Evolutionary conservation across 208 protist genomes (phyloP).

Genomic region (Leishmania major): DNA sequence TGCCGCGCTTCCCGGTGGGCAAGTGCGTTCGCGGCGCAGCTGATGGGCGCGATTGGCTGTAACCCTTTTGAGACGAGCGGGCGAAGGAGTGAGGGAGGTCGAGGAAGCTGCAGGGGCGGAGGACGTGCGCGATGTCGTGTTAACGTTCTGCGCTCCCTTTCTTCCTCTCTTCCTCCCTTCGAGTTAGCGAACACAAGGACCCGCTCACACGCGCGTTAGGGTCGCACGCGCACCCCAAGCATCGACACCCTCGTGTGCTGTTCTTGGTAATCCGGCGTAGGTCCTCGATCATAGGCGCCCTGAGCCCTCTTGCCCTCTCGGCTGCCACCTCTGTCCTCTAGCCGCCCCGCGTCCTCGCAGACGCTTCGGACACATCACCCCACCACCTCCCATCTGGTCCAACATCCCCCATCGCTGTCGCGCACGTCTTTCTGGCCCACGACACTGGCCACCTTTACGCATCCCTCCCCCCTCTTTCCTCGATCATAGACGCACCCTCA

Average conservation of each 20-base stretch:
- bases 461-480: neutral
- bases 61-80: neutral
- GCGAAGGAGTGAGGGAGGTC: neutral
- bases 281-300: neutral
- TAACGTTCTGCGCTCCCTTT: neutral
- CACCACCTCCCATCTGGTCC: neutral
- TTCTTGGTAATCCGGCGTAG: neutral
- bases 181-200: neutral
- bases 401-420: neutral
- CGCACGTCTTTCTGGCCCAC: neutral
- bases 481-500: neutral
- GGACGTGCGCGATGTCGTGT: neutral
- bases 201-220: neutral
- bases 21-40: constrained; percentile 78
- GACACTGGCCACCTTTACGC: neutral
- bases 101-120: neutral
- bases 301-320: neutral
- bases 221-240: neutral
- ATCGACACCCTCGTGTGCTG: neutral
- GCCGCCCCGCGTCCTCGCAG: neutral
- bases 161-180: neutral
- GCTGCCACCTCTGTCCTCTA: neutral
- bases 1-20: constrained; percentile 87
- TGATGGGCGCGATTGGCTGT: constrained; percentile 82
- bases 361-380: neutral